A percentile compares a stretch with the other conserved stretches of the same genome.
phyloP scores from a whole-genome alignment of 2,329 filamentous ascomycete genomes.

The Aspergillus neotritici region DNA sequence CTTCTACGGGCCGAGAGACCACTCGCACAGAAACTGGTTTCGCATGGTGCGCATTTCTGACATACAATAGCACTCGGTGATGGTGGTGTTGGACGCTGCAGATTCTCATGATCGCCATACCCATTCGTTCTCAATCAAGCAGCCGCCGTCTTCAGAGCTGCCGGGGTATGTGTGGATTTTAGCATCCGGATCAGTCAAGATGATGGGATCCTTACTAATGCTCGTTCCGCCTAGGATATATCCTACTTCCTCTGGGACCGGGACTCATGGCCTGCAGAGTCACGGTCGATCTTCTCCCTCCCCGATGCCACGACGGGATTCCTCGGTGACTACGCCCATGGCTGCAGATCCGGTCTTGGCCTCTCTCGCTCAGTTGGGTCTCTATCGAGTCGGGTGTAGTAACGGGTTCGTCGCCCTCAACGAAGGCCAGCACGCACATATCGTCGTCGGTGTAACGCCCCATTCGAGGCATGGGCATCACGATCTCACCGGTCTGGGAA shows the following conservation, averaged over 20 bases:
- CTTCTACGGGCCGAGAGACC: not conserved
- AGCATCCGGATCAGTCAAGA: not conserved
- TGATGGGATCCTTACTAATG: not conserved
- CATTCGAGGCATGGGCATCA: conserved; percentile 23
- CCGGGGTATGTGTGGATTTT: conserved; percentile 6
- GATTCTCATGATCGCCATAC: conserved; percentile 1
- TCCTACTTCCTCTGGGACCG: not conserved
- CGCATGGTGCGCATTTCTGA: conserved; percentile 1
- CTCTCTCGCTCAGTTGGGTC: conserved; percentile 47
- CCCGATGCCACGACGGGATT: not conserved
- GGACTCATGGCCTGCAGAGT: not conserved
- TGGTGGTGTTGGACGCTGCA: conserved; percentile 9
- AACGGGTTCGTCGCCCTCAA: conserved; percentile 47
- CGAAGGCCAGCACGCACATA: conserved; percentile 41
- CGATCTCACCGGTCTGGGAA: conserved; percentile 15
- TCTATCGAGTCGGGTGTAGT: conserved; percentile 37
- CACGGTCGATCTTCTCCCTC: not conserved
- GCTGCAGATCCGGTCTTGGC: conserved; percentile 34
- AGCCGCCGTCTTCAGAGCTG: conserved; percentile 10
- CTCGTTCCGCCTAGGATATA: not conserved
- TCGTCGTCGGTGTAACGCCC: conserved; percentile 48
- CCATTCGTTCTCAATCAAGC: conserved; percentile 1
- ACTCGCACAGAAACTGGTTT: not conserved
- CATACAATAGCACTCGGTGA: conserved; percentile 8
- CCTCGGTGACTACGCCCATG: not conserved